Percentiles rank a stretch among this genome's conserved stretches.
These are phyloP conservation scores for Chimonanthus praecox DNA, from an alignment of 164 flowering plant genomes.

Conservation along the genomic window DNA sequence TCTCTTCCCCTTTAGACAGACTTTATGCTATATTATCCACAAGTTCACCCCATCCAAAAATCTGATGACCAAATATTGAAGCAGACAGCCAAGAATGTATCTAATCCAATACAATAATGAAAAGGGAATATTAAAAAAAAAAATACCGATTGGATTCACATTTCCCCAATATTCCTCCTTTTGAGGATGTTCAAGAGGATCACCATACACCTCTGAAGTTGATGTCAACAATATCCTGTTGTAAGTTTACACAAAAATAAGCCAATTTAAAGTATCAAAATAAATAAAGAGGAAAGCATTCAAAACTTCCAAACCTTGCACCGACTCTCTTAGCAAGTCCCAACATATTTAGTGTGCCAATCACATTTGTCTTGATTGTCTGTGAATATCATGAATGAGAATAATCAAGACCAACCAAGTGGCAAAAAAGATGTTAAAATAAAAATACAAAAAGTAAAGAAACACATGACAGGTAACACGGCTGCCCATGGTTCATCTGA, in stretches of 20 bases:
- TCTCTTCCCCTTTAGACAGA: background rate
- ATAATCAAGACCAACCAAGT: background rate
- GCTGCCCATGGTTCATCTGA: too few relatives aligned
- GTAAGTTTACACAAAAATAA: background rate
- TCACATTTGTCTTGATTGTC: conserved; percentile 95
- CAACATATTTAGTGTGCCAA: conserved; percentile 95
- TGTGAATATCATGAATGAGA: conserved; percentile 17
- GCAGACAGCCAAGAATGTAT: background rate
- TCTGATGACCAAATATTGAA: background rate
- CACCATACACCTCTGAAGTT: conserved; percentile 98
- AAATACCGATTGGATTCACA: conserved; percentile 93
- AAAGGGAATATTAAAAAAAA: background rate
- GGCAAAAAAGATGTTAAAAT: background rate
- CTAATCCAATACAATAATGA: background rate
- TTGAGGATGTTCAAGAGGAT: conserved; percentile 96
- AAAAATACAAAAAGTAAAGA: background rate
- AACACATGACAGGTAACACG: background rate
- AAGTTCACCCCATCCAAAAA: background rate
- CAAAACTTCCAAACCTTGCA: conserved; percentile 56
- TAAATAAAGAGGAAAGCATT: background rate
- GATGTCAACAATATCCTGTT: conserved; percentile 88
- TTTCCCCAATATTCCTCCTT: conserved; percentile 95
- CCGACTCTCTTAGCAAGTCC: conserved; percentile 99
- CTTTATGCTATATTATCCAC: background rate
- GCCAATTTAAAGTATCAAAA: background rate